Evolutionary conservation across 2,329 filamentous ascomycete genomes (phyloP).

Genomic region (Hypoxylon sp.): DNA sequence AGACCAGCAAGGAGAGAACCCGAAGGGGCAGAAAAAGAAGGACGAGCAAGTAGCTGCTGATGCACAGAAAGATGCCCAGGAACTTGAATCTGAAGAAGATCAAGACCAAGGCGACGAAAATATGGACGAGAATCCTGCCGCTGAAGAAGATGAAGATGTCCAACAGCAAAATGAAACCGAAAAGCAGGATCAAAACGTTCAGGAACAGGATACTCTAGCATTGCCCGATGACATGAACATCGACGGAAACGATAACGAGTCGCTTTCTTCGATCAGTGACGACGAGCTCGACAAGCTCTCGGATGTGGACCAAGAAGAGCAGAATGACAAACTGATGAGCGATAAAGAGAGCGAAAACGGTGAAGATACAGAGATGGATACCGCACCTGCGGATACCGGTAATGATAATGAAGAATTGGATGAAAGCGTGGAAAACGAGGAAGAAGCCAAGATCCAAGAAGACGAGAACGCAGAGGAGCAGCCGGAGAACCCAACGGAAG

Average conservation of each 20-base stretch:
- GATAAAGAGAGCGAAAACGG: conserved; percentile 59
- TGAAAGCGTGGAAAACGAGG: conserved; percentile 59
- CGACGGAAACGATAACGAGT: conserved; percentile 75
- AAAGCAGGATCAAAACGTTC: conserved; percentile 79
- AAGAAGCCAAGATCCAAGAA: conserved; percentile 52
- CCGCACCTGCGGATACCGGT: conserved; percentile 61
- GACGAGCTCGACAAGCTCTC: conserved; percentile 73
- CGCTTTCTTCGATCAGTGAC: conserved; percentile 65
- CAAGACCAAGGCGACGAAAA: conserved; percentile 64
- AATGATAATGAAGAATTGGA: conserved; percentile 70
- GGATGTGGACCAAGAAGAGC: conserved; percentile 64
- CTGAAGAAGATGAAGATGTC: conserved; percentile 71
- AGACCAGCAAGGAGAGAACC: conserved; percentile 81
- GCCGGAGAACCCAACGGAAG: conserved; percentile 52
- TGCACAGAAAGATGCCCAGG: conserved; percentile 70
- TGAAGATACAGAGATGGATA: conserved; percentile 65
- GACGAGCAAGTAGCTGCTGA: conserved; percentile 71
- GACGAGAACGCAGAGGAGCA: conserved; percentile 55
- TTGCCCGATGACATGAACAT: conserved; percentile 91
- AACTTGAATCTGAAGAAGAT: conserved; percentile 62
- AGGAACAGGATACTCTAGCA: conserved; percentile 86
- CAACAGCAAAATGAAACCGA: conserved; percentile 70
- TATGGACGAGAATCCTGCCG: conserved; percentile 72
- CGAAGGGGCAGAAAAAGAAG: conserved; percentile 77
- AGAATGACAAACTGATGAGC: conserved; percentile 57